Base-by-base conservation (phyloP, 2,329 filamentous ascomycete species). In the Amylocarpus encephaloides region DNA sequence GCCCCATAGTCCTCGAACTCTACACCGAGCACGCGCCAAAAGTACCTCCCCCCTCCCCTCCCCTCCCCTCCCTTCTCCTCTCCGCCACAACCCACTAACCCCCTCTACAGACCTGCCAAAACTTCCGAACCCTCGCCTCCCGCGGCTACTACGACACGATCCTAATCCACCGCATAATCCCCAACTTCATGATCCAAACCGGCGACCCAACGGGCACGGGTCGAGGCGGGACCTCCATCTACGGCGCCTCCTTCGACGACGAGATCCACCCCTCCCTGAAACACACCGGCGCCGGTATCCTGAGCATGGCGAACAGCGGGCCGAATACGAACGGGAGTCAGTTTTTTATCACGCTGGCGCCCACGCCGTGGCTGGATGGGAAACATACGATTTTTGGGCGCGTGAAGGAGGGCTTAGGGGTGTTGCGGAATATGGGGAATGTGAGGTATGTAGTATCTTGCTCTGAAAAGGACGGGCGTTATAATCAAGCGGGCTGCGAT, bases 381-480 rank as follows among this genome's bases (percentile, higher is more conserved):
- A 96, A 95, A 70, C 92, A 98, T 68, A 95, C 91, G 10, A 94
- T 98, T 59, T 98, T 98, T 66, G 93, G 93, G 1, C 75, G 92
- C 48, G 90, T 98, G 35, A 91, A 86, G 72, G 79, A 71, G 48
- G 93, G 93, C 0, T 81, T 97, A 78, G 75, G 78, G 50, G 76
- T 92, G n/a, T 83, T 97, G 26, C 84, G 88, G 73, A 78, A 89
- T 58, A 87, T 98, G 80, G 93, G 91, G 0, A 67, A 93, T 51
- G 89, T 95, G 44, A 26, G 22, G 22, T 26, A 26, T 26, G 22
- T 26, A 26, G 4, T 7, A 26, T 26, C 22, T 7, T 26, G 7
- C 22, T 7, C 22, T 26, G 22, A n/a, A n/a, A n/a, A n/a, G n/a
- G n/a, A n/a, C n/a, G n/a, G 4, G 4, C 22, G 7, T 26, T 26